These are phyloP conservation scores for Tubosaeta brunneosetosa DNA, from an alignment of 768 basidiomycete species.

Conservation along the genomic window DNA sequence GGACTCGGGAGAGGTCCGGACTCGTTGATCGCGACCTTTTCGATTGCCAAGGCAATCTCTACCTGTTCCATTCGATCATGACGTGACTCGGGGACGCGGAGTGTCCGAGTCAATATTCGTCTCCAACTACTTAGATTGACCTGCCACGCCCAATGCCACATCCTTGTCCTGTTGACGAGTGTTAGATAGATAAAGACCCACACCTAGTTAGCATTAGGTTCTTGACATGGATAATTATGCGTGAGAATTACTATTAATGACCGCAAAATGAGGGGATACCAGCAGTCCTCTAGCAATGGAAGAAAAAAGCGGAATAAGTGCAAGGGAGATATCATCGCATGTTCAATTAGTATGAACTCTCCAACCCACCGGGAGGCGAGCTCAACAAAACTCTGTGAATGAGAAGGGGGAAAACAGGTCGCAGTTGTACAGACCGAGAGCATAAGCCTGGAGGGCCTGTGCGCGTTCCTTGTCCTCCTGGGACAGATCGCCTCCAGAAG, in stretches of 20 bases:
- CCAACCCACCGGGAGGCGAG: neutral
- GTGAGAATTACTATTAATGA: neutral
- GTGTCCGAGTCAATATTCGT: neutral
- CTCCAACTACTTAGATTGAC: neutral
- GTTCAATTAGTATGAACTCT: neutral
- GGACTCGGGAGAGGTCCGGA: neutral
- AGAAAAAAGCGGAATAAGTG: neutral
- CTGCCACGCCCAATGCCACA: neutral
- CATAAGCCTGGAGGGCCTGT: constrained; percentile 28
- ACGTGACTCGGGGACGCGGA: neutral
- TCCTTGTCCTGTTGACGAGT: neutral
- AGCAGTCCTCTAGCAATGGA: neutral
- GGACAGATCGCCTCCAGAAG: constrained; percentile 1
- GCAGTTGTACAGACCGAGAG: constrained; percentile 25
- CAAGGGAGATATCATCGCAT: neutral
- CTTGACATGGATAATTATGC: neutral
- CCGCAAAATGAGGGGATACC: neutral
- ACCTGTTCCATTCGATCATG: neutral
- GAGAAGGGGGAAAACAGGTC: constrained; percentile 21
- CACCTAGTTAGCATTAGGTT: neutral
- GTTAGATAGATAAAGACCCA: neutral
- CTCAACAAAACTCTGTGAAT: constrained; percentile 18
- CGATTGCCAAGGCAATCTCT: neutral
- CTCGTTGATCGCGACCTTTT: neutral
- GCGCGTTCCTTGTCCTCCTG: constrained; percentile 22